These are phyloP conservation scores for Bisporella sp. DNA, from an alignment of 2,329 filamentous ascomycete species.

Conservation along the genomic window DNA sequence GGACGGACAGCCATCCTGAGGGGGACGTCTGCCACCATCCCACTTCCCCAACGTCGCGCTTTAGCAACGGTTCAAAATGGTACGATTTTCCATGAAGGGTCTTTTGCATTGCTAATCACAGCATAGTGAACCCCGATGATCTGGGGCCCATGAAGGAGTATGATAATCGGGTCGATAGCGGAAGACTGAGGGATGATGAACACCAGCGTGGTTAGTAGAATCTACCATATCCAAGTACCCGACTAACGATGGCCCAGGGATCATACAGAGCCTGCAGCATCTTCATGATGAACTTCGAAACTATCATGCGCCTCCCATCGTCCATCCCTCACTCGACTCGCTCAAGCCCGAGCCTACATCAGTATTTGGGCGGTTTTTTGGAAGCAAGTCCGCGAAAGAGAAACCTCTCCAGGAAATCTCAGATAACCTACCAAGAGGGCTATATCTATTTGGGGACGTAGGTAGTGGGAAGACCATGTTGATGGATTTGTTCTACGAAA, in stretches of 20 bases:
- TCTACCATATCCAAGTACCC: neutral
- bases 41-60: neutral
- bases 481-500: conserved; percentile 98
- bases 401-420: conserved; percentile 48
- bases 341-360: conserved; percentile 47
- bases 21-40: conserved; percentile 4
- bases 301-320: conserved; percentile 68
- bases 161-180: conserved; percentile 68
- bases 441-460: conserved; percentile 95
- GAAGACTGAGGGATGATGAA: conserved; percentile 75
- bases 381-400: conserved; percentile 32
- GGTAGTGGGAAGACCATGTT: conserved; percentile 98
- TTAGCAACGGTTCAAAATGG: conserved; percentile 24
- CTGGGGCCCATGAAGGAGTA: conserved; percentile 81
- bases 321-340: conserved; percentile 71
- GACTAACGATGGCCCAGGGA: conserved; percentile 44
- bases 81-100: conserved; percentile 1
- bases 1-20: conserved; percentile 23
- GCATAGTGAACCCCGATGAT: conserved; percentile 11
- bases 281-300: conserved; percentile 73
- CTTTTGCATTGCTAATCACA: too few species aligned
- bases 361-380: conserved; percentile 56
- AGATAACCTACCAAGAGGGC: conserved; percentile 70
- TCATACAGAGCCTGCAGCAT: conserved; percentile 83
- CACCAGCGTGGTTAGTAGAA: conserved; percentile 69